Base-by-base conservation (phyloP, 2,329 filamentous ascomycete species). In the Penicillium sp. region DNA sequence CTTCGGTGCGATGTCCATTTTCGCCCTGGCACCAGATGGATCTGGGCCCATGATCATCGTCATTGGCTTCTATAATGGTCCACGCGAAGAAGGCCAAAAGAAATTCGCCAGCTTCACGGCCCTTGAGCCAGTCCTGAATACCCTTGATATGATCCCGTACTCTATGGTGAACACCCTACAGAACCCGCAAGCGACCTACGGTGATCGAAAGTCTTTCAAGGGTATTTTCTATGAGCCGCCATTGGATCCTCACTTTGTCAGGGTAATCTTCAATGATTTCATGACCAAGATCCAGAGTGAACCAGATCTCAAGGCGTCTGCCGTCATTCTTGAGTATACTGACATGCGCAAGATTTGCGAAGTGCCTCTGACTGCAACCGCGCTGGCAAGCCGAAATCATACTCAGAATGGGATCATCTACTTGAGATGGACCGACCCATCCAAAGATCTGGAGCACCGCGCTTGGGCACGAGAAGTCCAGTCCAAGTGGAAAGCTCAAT, bases 171-270 rank as follows among this genome's bases (percentile, higher is more conserved):
- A 80, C 58, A 68, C 62, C 3, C 57, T 73, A 0, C 63, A 70
- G 38, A 77, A 77, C 56, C 68, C 66, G 0, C 68, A 69, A 38
- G 70, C 72, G 12, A 69, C 67, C 0, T 65, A 73, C n/a, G 76
- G 75, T 1, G 73, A 71, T 7, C 70, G 76, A 3, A 70, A 69
- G 42, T 70, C 75, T 4, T 73, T 77, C 55, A 77, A 79, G 52
- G 78, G 77, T 0, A 67, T 77, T 10, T 79, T 76, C 49, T 76
- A 76, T 58, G 70, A 73, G 7, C 68, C 77, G 27, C 77, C 79
- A 0, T 61, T 81, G 23, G 68, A 68, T 21, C 63, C 63, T 6
- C 57, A 57, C 0, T 74, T 77, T 46, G 61, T 70, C 23, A 59
- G 71, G 52, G 55, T 61, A 6, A 61, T 74, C 5, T 64, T 71